Evolutionary conservation across 805 yeast genomes (phyloP), one percentile per base, ranked within the genome.

Genomic region (Yarrowia divulgata): DNA sequence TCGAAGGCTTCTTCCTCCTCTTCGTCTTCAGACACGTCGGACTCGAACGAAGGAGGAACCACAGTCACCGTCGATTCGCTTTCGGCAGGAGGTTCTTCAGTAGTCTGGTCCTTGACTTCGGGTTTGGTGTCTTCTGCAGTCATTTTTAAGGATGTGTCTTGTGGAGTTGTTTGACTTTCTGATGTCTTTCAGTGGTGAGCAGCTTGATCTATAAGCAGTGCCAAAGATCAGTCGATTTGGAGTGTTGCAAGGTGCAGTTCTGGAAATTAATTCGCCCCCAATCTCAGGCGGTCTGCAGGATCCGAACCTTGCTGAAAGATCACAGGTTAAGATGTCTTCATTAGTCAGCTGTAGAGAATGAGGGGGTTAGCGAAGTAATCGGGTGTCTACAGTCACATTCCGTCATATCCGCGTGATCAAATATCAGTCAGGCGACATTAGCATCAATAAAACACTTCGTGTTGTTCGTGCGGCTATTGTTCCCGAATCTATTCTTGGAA

Each of bases 1-100:
- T 85, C 85, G 32, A 68, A 63, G 16, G 70, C 68, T 13, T 48
- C 68, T 13, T 48, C 57, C 29, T 63, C 68, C 39, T 43, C 52
- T 39, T 63, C 68, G 32, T 63, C 68, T 6, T 63, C 57, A 14
- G 68, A 63, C 14, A 29, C 68, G 48, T 49, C 68, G 8, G 57
- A 37, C 35, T 43, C 52, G 52, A 60, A 60, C 5, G 39, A 34
- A 1, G 66, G 52, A 16, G 50, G 66, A 18, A 60, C 66, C 8
- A 45, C 50, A 8, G 52, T 40, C 9, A 57, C 63, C 0, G 63
- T 37, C 3, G 66, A 34, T 14, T 60, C 42, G 12, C 50, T n/a
- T 8, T 29, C 45, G 13, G n/a, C 63, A 40, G 48, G n/a, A 35
- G 54, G 39, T 29, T 57, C 39, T 6, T 23, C 29, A n/a, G 29